Evolutionary conservation across 805 yeast genomes (phyloP).

Genomic region (Cyberlindnera mycetangii): DNA sequence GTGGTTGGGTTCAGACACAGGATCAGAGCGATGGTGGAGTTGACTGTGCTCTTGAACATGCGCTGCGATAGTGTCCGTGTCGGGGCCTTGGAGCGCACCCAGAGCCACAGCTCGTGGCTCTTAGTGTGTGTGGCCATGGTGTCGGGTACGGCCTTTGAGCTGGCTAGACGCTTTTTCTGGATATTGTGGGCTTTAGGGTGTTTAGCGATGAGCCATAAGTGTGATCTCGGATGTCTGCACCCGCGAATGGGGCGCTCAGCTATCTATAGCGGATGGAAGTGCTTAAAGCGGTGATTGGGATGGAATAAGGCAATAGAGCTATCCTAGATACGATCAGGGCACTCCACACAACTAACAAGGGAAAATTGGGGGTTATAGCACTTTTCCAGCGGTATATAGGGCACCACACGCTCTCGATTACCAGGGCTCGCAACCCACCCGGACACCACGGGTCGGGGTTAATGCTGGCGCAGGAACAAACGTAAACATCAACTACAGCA

Average conservation of each 20-base stretch:
- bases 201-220: neutral
- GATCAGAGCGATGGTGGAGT: constrained; percentile 40
- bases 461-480: constrained; percentile 2
- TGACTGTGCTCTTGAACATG: constrained; percentile 36
- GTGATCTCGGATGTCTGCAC: neutral
- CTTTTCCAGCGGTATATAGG: too few relatives aligned
- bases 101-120: neutral
- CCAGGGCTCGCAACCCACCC: neutral
- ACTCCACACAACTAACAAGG: too few relatives aligned
- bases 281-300: too few relatives aligned
- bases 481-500: neutral
- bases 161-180: too few relatives aligned
- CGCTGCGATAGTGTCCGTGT: constrained; percentile 34
- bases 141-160: neutral
- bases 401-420: too few relatives aligned
- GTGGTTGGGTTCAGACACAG: constrained; percentile 39
- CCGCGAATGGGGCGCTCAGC: neutral
- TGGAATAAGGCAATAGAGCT: too few relatives aligned
- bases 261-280: neutral
- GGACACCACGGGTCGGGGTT: neutral
- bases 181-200: neutral
- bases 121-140: neutral
- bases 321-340: too few relatives aligned
- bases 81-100: constrained; percentile 13
- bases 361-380: too few relatives aligned